These are phyloP conservation scores for Globisporangium middletonii DNA, from an alignment of 352 stramenopile genomes.

Conservation along the genomic window DNA sequence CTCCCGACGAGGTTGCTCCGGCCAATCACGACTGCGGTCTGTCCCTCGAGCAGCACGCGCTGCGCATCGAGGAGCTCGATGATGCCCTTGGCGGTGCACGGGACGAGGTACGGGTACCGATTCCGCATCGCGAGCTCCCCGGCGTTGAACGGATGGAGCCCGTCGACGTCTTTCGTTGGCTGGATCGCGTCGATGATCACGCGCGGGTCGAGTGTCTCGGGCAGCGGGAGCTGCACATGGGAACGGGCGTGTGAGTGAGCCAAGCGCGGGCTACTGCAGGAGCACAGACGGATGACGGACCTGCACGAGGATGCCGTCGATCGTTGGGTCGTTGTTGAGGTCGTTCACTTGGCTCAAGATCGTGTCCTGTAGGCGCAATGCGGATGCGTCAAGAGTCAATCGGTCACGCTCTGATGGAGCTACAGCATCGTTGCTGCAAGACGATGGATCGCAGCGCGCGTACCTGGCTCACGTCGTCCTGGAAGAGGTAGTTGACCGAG, in stretches of 20 bases:
- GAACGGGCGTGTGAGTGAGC: no score
- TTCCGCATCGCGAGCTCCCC: slow-evolving; percentile 86
- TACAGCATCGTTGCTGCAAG: not conserved
- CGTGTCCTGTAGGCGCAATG: slow-evolving; percentile 24
- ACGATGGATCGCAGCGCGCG: not conserved
- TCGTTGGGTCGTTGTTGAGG: slow-evolving; percentile 67
- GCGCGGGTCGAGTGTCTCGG: slow-evolving; percentile 90
- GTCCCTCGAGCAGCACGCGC: slow-evolving; percentile 87
- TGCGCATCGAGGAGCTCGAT: slow-evolving; percentile 92
- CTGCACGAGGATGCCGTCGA: slow-evolving; percentile 84
- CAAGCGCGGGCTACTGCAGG: not conserved
- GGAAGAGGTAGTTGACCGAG: slow-evolving; percentile 85
- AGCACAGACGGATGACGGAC: slow-evolving; percentile 24
- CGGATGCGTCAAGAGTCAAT: not conserved
- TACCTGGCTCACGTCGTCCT: slow-evolving; percentile 59
- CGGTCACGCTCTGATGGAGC: no score
- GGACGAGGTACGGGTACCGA: slow-evolving; percentile 86
- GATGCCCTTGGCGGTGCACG: slow-evolving; percentile 97
- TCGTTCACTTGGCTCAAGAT: slow-evolving; percentile 63
- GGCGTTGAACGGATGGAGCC: slow-evolving; percentile 97
- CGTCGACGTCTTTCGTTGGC: slow-evolving; percentile 98
- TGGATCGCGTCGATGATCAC: slow-evolving; percentile 91
- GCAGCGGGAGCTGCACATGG: slow-evolving; percentile 84
- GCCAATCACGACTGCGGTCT: slow-evolving; percentile 96
- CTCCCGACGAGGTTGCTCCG: slow-evolving; percentile 97